Base-by-base conservation (phyloP, 2,329 filamentous ascomycete species). In the Paracoccidioides brasiliensis region DNA sequence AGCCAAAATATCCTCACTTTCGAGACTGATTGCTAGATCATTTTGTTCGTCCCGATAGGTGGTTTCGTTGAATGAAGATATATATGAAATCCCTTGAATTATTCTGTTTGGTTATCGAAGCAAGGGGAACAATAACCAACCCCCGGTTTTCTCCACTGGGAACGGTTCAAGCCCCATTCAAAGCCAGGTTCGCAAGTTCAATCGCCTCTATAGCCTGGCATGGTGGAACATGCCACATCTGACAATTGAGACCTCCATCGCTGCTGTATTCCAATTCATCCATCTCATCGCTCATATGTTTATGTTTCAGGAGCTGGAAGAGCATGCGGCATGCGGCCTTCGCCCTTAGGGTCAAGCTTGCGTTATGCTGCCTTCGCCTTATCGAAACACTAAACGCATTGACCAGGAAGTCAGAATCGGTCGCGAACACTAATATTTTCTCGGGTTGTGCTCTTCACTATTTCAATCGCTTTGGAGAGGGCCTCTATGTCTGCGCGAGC, bases 171-270 rank as follows among this genome's bases (percentile, higher is more conserved):
- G 38, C 50, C 12, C 50, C 38, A n/a, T 52, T 52, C 38, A 53
- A 10, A 40, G 52, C 42, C 32, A 44, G 30, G 30, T 44, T 44
- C 28, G 51, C 38, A 33, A 44, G 51, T 33, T 32, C 40, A 45
- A 15, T 12, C 15, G 51, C 51, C 15, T 32, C 51, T 6, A 33
- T 7, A 53, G 43, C 35, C 22, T 53, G n/a, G n/a, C 10, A 5
- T 6, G 7, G 40, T 14, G 51, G 22, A n/a, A 53, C 15, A 53
- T 53, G 51, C 38, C 51, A 53, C 51, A 53, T 53, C 42, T 53
- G 51, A 45, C 51, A 53, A 15, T 10, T 35, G 10, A 53, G 14
- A 2, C 42, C 28, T 8, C 51, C 51, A 9, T 42, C 40, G 12
- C 15, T 32, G n/a, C 9, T 35, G 33, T 40, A 51, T 38, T 53